Evolutionary conservation across 2,329 filamentous ascomycete genomes (phyloP).

Genomic region (Calonectria pauciramosa): DNA sequence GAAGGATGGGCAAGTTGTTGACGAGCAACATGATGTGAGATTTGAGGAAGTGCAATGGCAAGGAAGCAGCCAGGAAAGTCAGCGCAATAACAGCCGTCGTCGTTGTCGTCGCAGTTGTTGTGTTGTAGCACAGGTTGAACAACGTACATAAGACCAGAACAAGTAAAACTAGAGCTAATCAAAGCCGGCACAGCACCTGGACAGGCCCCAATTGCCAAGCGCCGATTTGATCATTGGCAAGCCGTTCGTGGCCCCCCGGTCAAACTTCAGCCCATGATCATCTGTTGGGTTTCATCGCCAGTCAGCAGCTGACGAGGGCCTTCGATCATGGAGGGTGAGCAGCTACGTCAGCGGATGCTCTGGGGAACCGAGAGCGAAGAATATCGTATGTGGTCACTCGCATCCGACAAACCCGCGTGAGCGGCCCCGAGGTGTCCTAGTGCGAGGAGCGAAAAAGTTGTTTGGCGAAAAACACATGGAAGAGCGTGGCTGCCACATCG

Average conservation of each 20-base stretch:
- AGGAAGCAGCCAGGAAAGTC: neutral
- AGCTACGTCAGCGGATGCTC: neutral
- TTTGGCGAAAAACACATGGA: conserved; percentile 23
- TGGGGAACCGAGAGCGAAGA: neutral
- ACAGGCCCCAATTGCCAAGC: conserved; percentile 5
- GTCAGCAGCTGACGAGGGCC: conserved; percentile 13
- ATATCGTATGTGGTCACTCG: neutral
- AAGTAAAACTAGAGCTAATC: conserved; percentile 3
- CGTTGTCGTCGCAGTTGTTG: neutral
- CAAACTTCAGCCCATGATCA: conserved; percentile 5
- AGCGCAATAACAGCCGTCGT: neutral
- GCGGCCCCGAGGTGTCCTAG: neutral
- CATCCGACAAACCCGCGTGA: neutral
- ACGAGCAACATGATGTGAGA: neutral
- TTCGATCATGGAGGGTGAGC: neutral
- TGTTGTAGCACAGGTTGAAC: neutral
- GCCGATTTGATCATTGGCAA: conserved; percentile 11
- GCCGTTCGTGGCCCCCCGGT: conserved; percentile 13
- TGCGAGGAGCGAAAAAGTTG: conserved; percentile 15
- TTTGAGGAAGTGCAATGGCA: neutral
- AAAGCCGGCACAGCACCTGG: neutral
- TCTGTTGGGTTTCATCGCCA: conserved; percentile 17
- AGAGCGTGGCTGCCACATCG: conserved; percentile 28
- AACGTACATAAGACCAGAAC: neutral
- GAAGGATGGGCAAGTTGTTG: neutral